Base-by-base conservation (phyloP, 768 basidiomycete genomes). In the Tulasnella sp. region DNA sequence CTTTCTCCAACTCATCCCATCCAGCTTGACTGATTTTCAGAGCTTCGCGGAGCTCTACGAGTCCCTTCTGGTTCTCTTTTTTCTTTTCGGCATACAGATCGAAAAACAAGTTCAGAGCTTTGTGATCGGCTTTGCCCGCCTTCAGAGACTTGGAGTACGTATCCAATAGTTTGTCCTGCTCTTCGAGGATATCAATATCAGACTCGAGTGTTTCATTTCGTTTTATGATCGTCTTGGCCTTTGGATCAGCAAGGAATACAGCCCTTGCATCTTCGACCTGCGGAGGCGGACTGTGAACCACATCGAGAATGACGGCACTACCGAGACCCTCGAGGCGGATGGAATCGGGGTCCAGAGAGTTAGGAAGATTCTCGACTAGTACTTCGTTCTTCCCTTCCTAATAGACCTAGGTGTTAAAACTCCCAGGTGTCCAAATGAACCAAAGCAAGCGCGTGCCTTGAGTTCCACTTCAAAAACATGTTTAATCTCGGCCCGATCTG, bases 71-170 rank as follows among this genome's bases (percentile, higher is more conserved):
- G 48, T 50, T 58, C 5, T 12, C 14, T 29, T 17, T 27, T 25
- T 50, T 58, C 23, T 58, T 29, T 12, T 50, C 48, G 29, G 29
- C 21, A 39, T 58, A 58, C 5, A 61, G 67, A n/a, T 70, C 69
- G 46, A 80, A 64, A 62, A 80, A 78, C 2, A 51, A 50, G 5
- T 63, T 65, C 63, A 79, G 56, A 27, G 57, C 32, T 11, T 21
- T 31, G 17, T 36, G 29, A 12, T 63, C 53, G 14, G 57, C 58
- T 25, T 61, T 59, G 57, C 76, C 74, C 23, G 70, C 74, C n/a
- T 52, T 61, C 49, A 81, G 27, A 9, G 52, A 32, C 5, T 58
- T 53, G 4, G 57, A 34, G 34, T 58, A 58, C 6, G 17, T 21
- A 2, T 50, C 48, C 35, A 58, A 43, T 21, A 51, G 19, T 4